Percentiles rank a stretch among this genome's conserved stretches.
These are phyloP conservation scores for Paramecium bursaria DNA, from an alignment of 73 alveolate genomes.

Conservation along the genomic window DNA sequence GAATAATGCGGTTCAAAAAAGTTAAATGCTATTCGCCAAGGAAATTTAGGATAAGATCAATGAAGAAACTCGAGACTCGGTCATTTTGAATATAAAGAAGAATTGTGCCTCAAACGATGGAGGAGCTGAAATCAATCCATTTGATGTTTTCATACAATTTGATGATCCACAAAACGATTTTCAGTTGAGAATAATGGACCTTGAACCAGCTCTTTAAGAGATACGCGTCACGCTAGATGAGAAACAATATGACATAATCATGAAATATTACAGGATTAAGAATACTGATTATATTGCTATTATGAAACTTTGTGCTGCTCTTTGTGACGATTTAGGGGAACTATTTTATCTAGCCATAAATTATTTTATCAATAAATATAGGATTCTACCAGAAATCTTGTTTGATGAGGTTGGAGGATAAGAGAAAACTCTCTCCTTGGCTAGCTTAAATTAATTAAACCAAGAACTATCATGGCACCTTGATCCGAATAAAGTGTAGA, in stretches of 20 bases:
- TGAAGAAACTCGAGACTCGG: too few species aligned
- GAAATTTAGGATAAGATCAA: too few species aligned
- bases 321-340: conserved; percentile 24
- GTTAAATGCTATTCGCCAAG: too few species aligned
- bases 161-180: conserved; percentile 31
- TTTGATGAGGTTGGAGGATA: conserved; percentile 34
- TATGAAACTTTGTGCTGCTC: conserved; percentile 19
- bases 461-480: conserved; percentile 19
- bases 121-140: conserved; percentile 34
- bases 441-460: conserved; percentile 3
- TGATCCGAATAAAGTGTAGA: neutral
- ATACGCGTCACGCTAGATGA: neutral
- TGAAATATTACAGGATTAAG: conserved; percentile 6
- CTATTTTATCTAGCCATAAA: conserved; percentile 14
- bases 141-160: conserved; percentile 11
- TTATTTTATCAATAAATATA: conserved; percentile 31
- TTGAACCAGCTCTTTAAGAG: conserved; percentile 14
- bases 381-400: neutral
- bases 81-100: too few species aligned
- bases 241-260: neutral
- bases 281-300: neutral
- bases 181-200: conserved; percentile 15
- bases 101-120: too few species aligned
- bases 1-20: too few species aligned
- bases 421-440: conserved; percentile 28